phyloP scores from a whole-genome alignment of 208 protist species.

The Trypanosoma theileri region DNA sequence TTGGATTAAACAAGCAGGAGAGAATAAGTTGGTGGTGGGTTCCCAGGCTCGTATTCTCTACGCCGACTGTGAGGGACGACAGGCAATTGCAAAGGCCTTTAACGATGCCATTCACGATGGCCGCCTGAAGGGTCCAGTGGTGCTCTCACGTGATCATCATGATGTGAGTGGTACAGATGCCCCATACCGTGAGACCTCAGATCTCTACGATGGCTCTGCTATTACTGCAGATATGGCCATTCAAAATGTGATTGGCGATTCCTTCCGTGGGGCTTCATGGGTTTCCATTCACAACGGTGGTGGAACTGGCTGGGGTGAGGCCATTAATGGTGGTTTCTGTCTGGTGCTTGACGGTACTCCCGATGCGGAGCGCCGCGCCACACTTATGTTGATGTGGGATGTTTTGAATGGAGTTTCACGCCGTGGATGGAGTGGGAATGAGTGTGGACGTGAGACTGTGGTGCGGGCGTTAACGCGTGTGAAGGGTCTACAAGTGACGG shows the following conservation, averaged over 20 bases:
- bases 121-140: conserved; percentile 50
- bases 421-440: conserved; percentile 77
- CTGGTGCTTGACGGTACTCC: conserved; percentile 82
- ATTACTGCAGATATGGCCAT: conserved; percentile 87
- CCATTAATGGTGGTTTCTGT: conserved; percentile 91
- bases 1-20: conserved; percentile 75
- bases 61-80: conserved; percentile 55
- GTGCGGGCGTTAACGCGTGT: conserved; percentile 61
- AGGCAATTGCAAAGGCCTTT: conserved; percentile 68
- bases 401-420: conserved; percentile 85
- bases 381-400: conserved; percentile 86
- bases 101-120: conserved; percentile 75
- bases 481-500: conserved; percentile 49
- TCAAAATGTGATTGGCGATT: conserved; percentile 70
- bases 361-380: conserved; percentile 37
- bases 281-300: conserved; percentile 88
- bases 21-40: conserved; percentile 85
- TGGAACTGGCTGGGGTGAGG: conserved; percentile 85
- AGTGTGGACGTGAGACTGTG: conserved; percentile 68
- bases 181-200: conserved; percentile 86
- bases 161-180: conserved; percentile 84
- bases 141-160: conserved; percentile 81
- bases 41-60: conserved; percentile 91
- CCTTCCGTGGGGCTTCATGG: conserved; percentile 78
- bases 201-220: conserved; percentile 77